Percentiles rank a stretch among this genome's conserved stretches.
phyloP scores from a whole-genome alignment of 768 basidiomycete genomes.

The Naganishia vaughanmartiniae region DNA sequence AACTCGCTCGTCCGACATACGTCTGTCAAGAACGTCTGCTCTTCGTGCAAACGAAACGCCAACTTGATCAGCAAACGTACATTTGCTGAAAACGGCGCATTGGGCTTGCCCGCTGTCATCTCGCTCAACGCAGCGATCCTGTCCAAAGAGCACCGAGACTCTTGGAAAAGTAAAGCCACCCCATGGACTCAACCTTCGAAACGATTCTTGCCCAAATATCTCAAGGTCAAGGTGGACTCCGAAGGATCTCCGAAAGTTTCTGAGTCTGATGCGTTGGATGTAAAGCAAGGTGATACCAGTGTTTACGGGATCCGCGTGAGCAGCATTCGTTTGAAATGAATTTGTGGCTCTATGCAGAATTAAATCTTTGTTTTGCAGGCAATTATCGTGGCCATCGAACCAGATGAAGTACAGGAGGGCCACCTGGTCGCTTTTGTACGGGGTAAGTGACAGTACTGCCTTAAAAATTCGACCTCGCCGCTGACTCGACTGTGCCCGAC shows the following conservation, averaged over 20 bases:
- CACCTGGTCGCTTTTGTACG: constrained; percentile 87
- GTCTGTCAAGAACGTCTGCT: constrained; percentile 81
- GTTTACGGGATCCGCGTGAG: constrained; percentile 28
- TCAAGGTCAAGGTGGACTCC: not conserved
- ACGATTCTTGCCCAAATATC: constrained; percentile 38
- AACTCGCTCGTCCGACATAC: constrained; percentile 76
- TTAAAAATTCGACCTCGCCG: not conserved
- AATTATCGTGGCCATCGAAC: constrained; percentile 55
- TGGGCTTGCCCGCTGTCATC: constrained; percentile 69
- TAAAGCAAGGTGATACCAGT: constrained; percentile 3
- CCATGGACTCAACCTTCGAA: constrained; percentile 16
- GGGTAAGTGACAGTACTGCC: constrained; percentile 55
- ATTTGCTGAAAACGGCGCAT: not conserved
- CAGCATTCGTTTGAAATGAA: not conserved
- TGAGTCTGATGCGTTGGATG: constrained; percentile 5
- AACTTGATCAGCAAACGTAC: constrained; percentile 62
- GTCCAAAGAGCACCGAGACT: constrained; percentile 67
- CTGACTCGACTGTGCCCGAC: not conserved
- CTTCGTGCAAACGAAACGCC: constrained; percentile 72
- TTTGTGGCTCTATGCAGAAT: not conserved
- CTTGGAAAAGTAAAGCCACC: constrained; percentile 67
- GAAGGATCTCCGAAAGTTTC: constrained; percentile 1
- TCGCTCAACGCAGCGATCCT: constrained; percentile 80
- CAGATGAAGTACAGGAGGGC: constrained; percentile 73
- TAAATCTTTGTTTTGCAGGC: not conserved